Evolutionary conservation across 2,329 filamentous ascomycete genomes (phyloP).

Genomic region (Trichoderma gracile): DNA sequence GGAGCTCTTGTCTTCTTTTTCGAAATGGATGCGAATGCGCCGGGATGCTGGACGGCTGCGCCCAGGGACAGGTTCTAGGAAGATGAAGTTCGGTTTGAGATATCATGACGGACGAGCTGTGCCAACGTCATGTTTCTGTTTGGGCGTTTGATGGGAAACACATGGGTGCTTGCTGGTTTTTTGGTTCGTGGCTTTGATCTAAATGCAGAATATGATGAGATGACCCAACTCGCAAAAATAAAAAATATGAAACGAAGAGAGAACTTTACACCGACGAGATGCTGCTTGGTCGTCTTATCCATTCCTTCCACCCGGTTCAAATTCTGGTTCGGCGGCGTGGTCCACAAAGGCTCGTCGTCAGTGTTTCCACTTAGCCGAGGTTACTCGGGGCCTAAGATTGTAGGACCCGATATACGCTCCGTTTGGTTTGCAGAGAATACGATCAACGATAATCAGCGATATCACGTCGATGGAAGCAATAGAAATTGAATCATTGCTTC

Average conservation of each 20-base stretch:
- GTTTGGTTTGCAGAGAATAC: no score
- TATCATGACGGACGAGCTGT: constrained; percentile 21
- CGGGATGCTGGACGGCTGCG: background rate
- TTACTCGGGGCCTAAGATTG: constrained; percentile 8
- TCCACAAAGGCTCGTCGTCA: constrained; percentile 22
- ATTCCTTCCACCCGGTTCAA: constrained; percentile 11
- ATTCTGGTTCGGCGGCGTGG: constrained; percentile 16
- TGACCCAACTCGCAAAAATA: constrained; percentile 13
- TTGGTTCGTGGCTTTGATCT: background rate
- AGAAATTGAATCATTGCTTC: no score
- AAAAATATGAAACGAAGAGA: background rate
- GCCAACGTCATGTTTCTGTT: constrained; percentile 12
- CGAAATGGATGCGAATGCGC: background rate
- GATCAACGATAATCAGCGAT: no score
- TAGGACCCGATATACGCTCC: no score
- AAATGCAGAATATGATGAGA: constrained; percentile 25
- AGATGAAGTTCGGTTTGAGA: constrained; percentile 5
- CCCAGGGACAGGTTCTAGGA: background rate
- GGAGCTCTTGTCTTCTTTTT: background rate
- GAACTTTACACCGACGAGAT: background rate
- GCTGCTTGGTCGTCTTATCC: background rate
- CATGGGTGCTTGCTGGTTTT: constrained; percentile 1
- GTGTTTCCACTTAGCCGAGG: constrained; percentile 26
- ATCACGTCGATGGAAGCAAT: no score
- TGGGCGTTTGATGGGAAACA: constrained; percentile 22